Conservation (phyloP, 345 rosid species). For the Rhizophora mangle region DNA sequence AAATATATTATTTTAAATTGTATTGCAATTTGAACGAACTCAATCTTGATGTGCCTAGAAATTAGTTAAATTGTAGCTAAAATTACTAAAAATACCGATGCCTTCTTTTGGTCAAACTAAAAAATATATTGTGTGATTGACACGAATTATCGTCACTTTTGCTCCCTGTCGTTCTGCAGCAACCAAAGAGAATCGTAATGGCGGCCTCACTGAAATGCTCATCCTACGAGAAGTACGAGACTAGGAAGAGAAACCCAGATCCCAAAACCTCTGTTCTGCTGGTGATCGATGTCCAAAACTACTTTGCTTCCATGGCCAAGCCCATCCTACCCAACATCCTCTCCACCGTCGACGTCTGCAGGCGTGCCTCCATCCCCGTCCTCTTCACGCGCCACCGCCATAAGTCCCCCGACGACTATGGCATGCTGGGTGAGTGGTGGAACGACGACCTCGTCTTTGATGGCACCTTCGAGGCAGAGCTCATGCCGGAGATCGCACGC, state of each 20-base stretch:
- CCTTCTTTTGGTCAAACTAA: too few species aligned
- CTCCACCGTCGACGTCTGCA: constrained; percentile 55
- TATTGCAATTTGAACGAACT: too few species aligned
- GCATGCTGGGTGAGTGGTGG: constrained; percentile 81
- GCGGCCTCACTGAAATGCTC: too few species aligned
- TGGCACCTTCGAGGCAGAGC: constrained; percentile 54
- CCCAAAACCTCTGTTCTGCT: constrained; percentile 48
- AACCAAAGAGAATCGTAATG: too few species aligned
- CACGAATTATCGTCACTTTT: too few species aligned
- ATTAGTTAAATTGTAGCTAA: too few species aligned
- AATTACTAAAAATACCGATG: too few species aligned
- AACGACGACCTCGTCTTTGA: constrained; percentile 47
- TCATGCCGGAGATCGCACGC: constrained; percentile 44
- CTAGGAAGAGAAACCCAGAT: constrained; percentile 49
- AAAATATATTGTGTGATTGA: too few species aligned
- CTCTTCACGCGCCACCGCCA: constrained; percentile 81
- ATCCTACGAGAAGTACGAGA: constrained; percentile 45
- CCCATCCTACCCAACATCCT: constrained; percentile 51
- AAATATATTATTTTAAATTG: too few species aligned
- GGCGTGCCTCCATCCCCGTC: constrained; percentile 63
- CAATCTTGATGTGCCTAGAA: too few species aligned
- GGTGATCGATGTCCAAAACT: constrained; percentile 68
- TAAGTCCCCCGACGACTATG: constrained; percentile 44
- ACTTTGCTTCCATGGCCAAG: constrained; percentile 52
- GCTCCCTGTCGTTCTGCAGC: too few species aligned